These are phyloP conservation scores for Spinacia oleracea DNA, from an alignment of 179 eudicot genomes.

Conservation along the genomic window DNA sequence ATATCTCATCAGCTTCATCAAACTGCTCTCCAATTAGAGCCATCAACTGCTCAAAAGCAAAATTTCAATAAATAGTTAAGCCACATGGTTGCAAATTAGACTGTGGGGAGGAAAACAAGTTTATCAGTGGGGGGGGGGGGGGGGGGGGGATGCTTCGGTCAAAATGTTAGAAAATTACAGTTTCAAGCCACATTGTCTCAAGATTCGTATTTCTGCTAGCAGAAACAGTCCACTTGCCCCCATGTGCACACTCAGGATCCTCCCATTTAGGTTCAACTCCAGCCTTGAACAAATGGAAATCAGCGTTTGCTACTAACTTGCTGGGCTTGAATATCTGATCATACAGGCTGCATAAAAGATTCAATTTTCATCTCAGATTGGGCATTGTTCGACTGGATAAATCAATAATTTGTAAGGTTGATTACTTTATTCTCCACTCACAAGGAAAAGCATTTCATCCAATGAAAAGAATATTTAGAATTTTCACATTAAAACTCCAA, in stretches of 20 bases:
- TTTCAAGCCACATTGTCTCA: constrained; percentile 95
- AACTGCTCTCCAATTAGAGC: constrained; percentile 95
- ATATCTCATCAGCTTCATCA: constrained; percentile 89
- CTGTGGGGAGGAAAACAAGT: neutral
- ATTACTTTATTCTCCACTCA: neutral
- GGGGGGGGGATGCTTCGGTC: neutral
- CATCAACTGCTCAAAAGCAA: constrained; percentile 60
- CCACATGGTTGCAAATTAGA: neutral
- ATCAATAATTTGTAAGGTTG: neutral
- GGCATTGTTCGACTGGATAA: neutral
- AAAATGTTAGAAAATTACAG: constrained; percentile 45
- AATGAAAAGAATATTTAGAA: neutral
- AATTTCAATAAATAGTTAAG: neutral
- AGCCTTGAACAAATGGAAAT: constrained; percentile 84
- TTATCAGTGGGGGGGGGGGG: neutral
- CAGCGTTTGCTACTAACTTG: constrained; percentile 69
- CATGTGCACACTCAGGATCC: constrained; percentile 97
- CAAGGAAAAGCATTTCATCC: constrained; percentile 4
- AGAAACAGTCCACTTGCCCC: constrained; percentile 92
- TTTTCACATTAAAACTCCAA: neutral
- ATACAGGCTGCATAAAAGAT: constrained; percentile 67
- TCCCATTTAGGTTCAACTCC: constrained; percentile 99
- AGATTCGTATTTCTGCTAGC: constrained; percentile 61
- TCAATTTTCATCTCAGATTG: constrained; percentile 6
- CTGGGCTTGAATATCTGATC: constrained; percentile 87